Percentiles rank a stretch among this genome's conserved stretches.
Evolutionary conservation across 148 eudicot species (phyloP).

Genomic region (Camellia sinensis): DNA sequence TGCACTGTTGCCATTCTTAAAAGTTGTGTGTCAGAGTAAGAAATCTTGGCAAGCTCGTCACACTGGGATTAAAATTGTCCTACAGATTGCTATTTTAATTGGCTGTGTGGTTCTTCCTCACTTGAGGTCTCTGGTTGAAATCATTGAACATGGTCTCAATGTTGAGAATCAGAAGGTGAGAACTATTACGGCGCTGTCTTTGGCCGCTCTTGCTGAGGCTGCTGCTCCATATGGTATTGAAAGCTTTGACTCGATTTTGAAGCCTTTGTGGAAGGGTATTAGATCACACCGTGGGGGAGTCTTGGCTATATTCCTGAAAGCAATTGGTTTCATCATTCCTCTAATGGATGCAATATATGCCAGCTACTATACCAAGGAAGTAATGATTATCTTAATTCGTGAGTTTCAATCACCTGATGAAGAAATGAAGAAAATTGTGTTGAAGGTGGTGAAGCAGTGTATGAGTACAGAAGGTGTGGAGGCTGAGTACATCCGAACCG

Average conservation of each 20-base stretch:
- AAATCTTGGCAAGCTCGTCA: conserved; percentile 99
- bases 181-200: conserved; percentile 90
- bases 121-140: conserved; percentile 89
- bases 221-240: conserved; percentile 99
- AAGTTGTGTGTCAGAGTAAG: conserved; percentile 99
- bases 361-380: conserved; percentile 95
- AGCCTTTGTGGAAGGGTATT: conserved; percentile 98
- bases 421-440: conserved; percentile 98
- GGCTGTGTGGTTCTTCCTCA: conserved; percentile 98
- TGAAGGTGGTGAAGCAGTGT: conserved; percentile 98
- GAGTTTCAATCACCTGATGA: conserved; percentile 99
- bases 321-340: conserved; percentile 95
- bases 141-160: conserved; percentile 90
- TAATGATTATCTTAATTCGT: conserved; percentile 82
- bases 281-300: conserved; percentile 97
- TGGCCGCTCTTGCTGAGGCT: conserved; percentile 99
- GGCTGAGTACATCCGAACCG: conserved; percentile 79
- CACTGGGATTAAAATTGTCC: conserved; percentile 96
- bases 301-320: conserved; percentile 91
- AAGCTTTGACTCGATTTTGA: conserved; percentile 93
- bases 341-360: conserved; percentile 97
- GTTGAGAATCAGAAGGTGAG: conserved; percentile 97
- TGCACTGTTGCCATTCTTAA: conserved; percentile 83
- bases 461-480: conserved; percentile 98
- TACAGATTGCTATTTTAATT: conserved; percentile 91